phyloP scores from a whole-genome alignment of 305 asterid species.

The Petunia hybrid region DNA sequence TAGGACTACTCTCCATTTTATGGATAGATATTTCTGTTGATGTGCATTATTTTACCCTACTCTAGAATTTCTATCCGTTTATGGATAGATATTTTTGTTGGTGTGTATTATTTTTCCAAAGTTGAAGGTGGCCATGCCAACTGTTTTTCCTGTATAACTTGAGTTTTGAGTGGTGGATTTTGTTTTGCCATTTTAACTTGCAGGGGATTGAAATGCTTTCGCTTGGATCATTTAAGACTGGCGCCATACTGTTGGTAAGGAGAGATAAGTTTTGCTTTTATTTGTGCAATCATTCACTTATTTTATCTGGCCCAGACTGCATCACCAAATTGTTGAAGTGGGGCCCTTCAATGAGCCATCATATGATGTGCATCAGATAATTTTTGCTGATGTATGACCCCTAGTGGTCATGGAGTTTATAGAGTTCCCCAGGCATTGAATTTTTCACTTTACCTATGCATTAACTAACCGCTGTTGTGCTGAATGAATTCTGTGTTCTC shows the following conservation, averaged over 20 bases:
- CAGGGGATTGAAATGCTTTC: constrained; percentile 99
- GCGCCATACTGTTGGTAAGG: constrained; percentile 93
- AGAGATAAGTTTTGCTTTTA: constrained; percentile 3
- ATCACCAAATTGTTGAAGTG: not conserved
- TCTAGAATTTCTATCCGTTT: not conserved
- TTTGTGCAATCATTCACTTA: not conserved
- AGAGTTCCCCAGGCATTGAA: not conserved
- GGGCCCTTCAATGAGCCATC: not conserved
- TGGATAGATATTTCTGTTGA: not conserved
- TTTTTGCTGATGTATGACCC: not conserved
- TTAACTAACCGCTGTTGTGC: constrained; percentile 4
- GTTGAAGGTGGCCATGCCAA: constrained; percentile 22
- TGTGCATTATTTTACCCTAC: no score
- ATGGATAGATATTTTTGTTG: not conserved
- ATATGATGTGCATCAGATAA: not conserved
- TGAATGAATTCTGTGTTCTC: constrained; percentile 27
- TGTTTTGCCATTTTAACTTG: constrained; percentile 31
- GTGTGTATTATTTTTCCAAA: not conserved
- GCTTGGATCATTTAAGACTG: constrained; percentile 98
- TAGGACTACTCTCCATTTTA: not conserved
- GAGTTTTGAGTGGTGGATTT: not conserved
- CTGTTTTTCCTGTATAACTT: not conserved
- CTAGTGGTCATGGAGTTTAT: not conserved
- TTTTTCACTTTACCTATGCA: constrained; percentile 16
- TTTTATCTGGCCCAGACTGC: not conserved